Evolutionary conservation across 352 stramenopile species (phyloP), one percentile per base, ranked within the genome.

Genomic region (Globisporangium paroecandrum): DNA sequence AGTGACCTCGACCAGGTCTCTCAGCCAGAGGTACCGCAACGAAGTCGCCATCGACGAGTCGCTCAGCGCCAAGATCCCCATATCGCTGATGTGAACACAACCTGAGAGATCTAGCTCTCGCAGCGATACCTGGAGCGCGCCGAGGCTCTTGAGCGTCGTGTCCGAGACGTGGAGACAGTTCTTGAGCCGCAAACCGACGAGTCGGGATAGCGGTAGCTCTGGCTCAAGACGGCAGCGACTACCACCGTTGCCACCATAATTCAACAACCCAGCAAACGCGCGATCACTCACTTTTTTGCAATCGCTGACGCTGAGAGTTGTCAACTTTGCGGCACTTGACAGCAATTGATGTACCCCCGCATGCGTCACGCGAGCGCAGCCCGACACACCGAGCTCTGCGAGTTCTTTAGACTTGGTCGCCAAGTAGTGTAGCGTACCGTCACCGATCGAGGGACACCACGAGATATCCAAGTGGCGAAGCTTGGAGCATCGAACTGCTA

Each of bases 91-190:
- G 10, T 68, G 72, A 38, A 27, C 34, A 63, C 93, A 98, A 18
- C 81, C 87, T 1, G 82, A 82, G 34, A 96, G 59, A 59, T 97
- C 88, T 32, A 98, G 81, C 20, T 93, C 87, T 18, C 69, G 77
- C 20, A 98, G 71, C 8, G 84, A 69, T 8, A 82, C 75, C 18
- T 86, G 94, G 20, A 74, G 65, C 3, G 47, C 64, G n/a, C 76
- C 76, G 10, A 94, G 49, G 22, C 65, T 72, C 8, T 77, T 71
- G 1, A 93, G 69, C 1, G 70, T 74, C 3, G 69, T 54, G 59
- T 89, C 84, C 0, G 85, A 81, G 1, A 94, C 27, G 4, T 69
- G 22, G 2, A 64, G 69, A 34, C 79, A 89, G 5, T 82, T 59
- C 12, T 73, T 66, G 3, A 94, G 65, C 20, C 77, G 75, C 6